These are phyloP conservation scores for Iris pallida DNA, from an alignment of 116 monocot genomes.

Conservation along the genomic window DNA sequence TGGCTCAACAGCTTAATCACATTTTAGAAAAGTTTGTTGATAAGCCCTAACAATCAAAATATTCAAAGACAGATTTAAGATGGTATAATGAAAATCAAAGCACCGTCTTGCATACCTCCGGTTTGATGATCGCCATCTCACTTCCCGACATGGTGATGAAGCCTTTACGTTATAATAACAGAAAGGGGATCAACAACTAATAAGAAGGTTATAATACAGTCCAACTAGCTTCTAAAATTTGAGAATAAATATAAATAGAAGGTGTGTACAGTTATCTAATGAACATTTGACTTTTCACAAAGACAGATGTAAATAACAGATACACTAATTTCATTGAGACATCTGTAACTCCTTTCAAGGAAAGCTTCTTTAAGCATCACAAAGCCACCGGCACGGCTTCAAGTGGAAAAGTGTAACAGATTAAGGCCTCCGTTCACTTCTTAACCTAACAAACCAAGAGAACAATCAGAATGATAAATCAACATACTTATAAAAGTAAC, in stretches of 20 bases:
- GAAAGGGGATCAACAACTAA: not conserved
- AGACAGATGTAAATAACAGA: not conserved
- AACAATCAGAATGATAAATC: no score
- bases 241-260: not conserved
- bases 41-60: not conserved
- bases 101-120: conserved; percentile 8
- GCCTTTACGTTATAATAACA: not conserved
- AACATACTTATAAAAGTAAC: no score
- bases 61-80: not conserved
- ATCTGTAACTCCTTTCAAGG: not conserved
- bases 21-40: not conserved
- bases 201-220: not conserved
- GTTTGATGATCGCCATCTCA: conserved; percentile 19
- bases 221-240: not conserved
- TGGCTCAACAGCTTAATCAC: not conserved
- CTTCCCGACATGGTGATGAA: conserved; percentile 10
- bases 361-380: no score
- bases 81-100: not conserved
- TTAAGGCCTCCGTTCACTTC: no score
- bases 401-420: no score
- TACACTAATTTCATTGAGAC: not conserved
- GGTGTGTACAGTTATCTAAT: not conserved
- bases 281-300: conserved; percentile 5
- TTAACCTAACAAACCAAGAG: no score
- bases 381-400: no score